Percentiles rank a stretch among this genome's conserved stretches.
Conservation (phyloP, 257 asterid genomes). For the Schizonepeta tenuifolia region DNA sequence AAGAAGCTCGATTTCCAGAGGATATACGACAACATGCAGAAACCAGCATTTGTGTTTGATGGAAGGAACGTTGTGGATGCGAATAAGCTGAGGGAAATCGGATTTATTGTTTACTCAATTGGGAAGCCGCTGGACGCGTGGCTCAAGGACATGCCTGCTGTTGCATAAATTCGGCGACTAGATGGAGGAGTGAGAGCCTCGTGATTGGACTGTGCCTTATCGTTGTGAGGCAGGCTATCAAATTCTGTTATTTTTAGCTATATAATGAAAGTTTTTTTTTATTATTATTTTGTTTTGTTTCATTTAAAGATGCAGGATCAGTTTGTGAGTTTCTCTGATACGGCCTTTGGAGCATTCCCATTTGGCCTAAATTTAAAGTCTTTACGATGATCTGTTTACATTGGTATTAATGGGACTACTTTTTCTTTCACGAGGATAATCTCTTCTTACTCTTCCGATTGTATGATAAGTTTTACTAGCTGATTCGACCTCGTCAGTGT, state of each 20-base stretch:
- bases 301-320: constrained; percentile 29
- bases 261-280: constrained; percentile 15
- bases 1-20: constrained; percentile 62
- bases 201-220: constrained; percentile 23
- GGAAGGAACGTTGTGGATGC: constrained; percentile 59
- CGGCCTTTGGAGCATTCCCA: constrained; percentile 39
- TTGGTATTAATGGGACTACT: constrained; percentile 48
- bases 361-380: constrained; percentile 33
- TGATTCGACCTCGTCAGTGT: no score
- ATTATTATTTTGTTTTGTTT: constrained; percentile 29
- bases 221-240: no score
- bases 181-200: constrained; percentile 14
- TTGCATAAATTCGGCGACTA: constrained; percentile 43
- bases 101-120: constrained; percentile 70
- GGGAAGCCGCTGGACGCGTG: constrained; percentile 77
- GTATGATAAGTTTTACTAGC: neutral
- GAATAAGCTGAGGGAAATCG: constrained; percentile 66
- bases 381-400: constrained; percentile 36
- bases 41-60: constrained; percentile 71
- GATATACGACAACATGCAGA: constrained; percentile 74
- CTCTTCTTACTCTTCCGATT: neutral
- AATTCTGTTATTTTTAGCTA: neutral
- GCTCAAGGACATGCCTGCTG: constrained; percentile 85
- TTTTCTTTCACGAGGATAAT: neutral
- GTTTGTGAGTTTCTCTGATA: constrained; percentile 39